A percentile compares a stretch with the other conserved stretches of the same genome.
Conservation (phyloP, 2,329 filamentous ascomycete species). For the Colletotrichum lini region DNA sequence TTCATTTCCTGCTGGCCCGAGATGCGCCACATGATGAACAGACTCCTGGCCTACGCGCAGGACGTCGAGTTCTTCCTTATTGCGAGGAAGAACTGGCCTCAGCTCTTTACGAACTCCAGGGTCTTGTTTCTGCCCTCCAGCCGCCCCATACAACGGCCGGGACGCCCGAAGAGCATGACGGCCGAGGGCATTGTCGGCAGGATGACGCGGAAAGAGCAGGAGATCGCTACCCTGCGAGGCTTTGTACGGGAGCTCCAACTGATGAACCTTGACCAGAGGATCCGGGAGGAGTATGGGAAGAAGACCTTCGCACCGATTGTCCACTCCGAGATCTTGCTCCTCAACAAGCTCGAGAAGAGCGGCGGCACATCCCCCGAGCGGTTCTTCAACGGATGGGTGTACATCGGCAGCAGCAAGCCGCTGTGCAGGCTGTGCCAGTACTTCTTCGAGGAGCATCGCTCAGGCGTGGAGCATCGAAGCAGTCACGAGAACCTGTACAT, state of each 20-base stretch:
- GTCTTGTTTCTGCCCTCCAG: constrained; percentile 49
- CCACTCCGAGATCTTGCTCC: constrained; percentile 52
- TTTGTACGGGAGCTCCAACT: constrained; percentile 44
- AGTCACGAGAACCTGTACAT: constrained; percentile 56
- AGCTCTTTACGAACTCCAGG: constrained; percentile 50
- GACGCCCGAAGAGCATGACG: constrained; percentile 42
- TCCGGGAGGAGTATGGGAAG: constrained; percentile 41
- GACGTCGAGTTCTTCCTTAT: background rate
- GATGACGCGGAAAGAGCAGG: constrained; percentile 38
- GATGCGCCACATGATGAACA: constrained; percentile 5
- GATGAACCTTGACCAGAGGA: constrained; percentile 46
- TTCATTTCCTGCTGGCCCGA: constrained; percentile 6
- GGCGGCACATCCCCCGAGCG: background rate
- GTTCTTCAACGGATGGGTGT: constrained; percentile 53
- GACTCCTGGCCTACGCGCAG: constrained; percentile 5
- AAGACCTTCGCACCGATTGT: constrained; percentile 48
- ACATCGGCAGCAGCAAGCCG: constrained; percentile 59
- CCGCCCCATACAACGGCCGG: constrained; percentile 31
- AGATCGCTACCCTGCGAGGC: background rate
- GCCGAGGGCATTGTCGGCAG: constrained; percentile 46
- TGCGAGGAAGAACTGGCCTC: constrained; percentile 45
- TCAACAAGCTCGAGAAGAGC: constrained; percentile 12
- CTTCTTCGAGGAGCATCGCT: constrained; percentile 51
- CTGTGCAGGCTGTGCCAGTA: constrained; percentile 56
- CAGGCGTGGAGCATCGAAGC: constrained; percentile 45